A percentile compares a stretch with the other conserved stretches of the same genome.
Conservation (phyloP, 2,329 filamentous ascomycete species). For the Colletotrichum somersetense region DNA sequence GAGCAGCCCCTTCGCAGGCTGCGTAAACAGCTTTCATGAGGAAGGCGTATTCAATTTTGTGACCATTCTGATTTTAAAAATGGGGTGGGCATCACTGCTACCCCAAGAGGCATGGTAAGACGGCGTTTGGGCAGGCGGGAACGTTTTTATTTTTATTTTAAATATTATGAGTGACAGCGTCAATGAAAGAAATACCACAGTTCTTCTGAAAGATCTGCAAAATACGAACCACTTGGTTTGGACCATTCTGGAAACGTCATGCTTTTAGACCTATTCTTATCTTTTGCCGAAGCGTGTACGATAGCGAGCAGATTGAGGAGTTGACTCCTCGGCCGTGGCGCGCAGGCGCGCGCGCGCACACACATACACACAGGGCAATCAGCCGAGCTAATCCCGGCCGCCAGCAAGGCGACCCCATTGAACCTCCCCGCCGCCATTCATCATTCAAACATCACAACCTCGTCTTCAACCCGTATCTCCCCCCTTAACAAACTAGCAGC, state of each 20-base stretch:
- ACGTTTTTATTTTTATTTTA: conserved; percentile 3
- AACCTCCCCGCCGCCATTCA: conserved; percentile 8
- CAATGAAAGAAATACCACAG: conserved; percentile 40
- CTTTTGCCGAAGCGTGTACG: neutral
- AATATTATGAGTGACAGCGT: conserved; percentile 37
- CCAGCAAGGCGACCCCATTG: neutral
- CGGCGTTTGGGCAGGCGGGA: conserved; percentile 36
- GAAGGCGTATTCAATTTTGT: conserved; percentile 2
- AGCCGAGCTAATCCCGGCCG: conserved; percentile 33
- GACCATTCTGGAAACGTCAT: neutral
- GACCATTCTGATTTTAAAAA: conserved; percentile 31
- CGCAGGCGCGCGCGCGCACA: too few relatives aligned
- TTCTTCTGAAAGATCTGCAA: conserved; percentile 10
- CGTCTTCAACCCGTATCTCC: neutral
- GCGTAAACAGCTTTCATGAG: conserved; percentile 1
- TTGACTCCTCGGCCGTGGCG: neutral
- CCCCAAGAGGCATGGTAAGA: conserved; percentile 39
- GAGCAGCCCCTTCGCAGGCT: conserved; percentile 1
- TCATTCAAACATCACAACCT: neutral
- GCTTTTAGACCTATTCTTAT: too few relatives aligned
- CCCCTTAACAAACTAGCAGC: conserved; percentile 8
- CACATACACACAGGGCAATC: conserved; percentile 2
- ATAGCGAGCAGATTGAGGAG: neutral
- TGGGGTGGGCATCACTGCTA: conserved; percentile 33
- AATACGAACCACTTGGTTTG: neutral